Evolutionary conservation across 768 basidiomycete genomes (phyloP).

Genomic region (Agrocybe pediades): DNA sequence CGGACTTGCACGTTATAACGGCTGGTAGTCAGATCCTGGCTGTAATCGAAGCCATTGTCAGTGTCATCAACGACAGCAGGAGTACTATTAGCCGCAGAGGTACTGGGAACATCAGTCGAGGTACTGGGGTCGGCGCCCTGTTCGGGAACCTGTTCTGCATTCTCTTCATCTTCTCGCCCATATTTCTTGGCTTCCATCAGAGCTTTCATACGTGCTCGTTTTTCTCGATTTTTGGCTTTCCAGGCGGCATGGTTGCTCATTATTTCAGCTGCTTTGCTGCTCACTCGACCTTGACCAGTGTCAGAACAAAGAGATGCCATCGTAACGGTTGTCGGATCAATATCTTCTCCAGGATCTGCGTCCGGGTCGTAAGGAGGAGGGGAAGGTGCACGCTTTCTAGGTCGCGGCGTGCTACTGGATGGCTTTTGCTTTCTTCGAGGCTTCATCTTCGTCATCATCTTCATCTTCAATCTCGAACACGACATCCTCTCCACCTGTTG

Average conservation of each 20-base stretch:
- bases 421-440: conserved; percentile 49
- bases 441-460: conserved; percentile 64
- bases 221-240: conserved; percentile 71
- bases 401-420: conserved; percentile 30
- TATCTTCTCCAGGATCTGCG: conserved; percentile 70
- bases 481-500: conserved; percentile 59
- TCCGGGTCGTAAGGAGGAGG: conserved; percentile 60
- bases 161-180: conserved; percentile 56
- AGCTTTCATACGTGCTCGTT: conserved; percentile 60
- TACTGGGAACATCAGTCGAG: conserved; percentile 13
- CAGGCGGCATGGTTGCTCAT: conserved; percentile 69
- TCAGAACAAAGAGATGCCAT: conserved; percentile 83
- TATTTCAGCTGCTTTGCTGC: conserved; percentile 75
- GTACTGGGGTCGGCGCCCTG: conserved; percentile 18
- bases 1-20: conserved; percentile 85
- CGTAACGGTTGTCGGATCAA: conserved; percentile 82
- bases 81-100: conserved; percentile 14
- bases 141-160: too few species aligned
- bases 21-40: conserved; percentile 62
- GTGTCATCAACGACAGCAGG: conserved; percentile 41
- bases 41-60: conserved; percentile 71
- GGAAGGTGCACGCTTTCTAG: conserved; percentile 48
- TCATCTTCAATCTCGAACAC: conserved; percentile 94
- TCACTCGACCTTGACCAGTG: conserved; percentile 76
- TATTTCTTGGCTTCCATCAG: conserved; percentile 77